phyloP scores from a whole-genome alignment of 75 land plant genomes.

The Adiantum capillusveneris region DNA sequence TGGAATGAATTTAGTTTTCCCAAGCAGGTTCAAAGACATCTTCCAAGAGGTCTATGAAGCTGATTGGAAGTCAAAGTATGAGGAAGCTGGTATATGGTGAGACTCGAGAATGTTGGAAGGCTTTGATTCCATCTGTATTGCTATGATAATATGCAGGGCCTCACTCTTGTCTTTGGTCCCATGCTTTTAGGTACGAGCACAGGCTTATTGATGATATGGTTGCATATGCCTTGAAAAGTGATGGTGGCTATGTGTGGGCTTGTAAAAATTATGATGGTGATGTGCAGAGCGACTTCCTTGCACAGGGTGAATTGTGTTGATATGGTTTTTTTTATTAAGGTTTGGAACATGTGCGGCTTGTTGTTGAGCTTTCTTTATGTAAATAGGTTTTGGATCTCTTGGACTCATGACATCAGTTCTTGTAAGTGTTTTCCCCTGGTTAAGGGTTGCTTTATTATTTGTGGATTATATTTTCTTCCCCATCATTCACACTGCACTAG shows the following conservation, averaged over 20 bases:
- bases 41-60: constrained; percentile 81
- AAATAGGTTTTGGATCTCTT: constrained; percentile 87
- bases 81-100: constrained; percentile 67
- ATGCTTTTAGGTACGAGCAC: constrained; percentile 67
- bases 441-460: neutral
- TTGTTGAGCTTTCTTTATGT: too few relatives aligned
- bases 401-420: constrained; percentile 83
- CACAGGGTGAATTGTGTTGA: constrained; percentile 63
- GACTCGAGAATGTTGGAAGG: neutral
- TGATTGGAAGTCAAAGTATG: constrained; percentile 72
- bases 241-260: constrained; percentile 91
- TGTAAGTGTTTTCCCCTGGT: constrained; percentile 32
- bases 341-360: too few relatives aligned
- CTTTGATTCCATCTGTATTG: neutral
- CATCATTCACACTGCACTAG: too few relatives aligned
- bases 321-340: constrained; percentile 9
- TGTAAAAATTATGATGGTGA: constrained; percentile 95
- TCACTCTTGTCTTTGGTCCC: too few relatives aligned
- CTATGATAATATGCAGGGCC: too few relatives aligned
- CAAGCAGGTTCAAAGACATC: constrained; percentile 72
- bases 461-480: too few relatives aligned
- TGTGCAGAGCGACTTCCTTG: constrained; percentile 91
- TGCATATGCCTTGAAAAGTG: constrained; percentile 79
- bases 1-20: neutral
- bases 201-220: constrained; percentile 93